These are phyloP conservation scores for Agaricus subrufescens DNA, from an alignment of 768 basidiomycete species.

Conservation along the genomic window DNA sequence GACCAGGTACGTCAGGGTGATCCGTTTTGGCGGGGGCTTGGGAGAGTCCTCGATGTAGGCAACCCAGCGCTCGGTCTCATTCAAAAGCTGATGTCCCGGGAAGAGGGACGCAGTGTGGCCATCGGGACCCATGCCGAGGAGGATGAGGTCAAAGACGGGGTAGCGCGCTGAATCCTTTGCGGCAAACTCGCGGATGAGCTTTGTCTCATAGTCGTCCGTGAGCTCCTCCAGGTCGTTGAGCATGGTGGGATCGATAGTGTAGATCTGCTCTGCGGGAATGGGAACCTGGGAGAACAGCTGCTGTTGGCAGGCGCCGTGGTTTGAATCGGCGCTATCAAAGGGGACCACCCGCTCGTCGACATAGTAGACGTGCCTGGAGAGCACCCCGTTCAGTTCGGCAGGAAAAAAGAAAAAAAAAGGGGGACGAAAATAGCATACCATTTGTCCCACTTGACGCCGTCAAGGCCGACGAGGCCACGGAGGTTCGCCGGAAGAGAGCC, in stretches of 20 bases:
- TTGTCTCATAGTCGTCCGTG: conserved; percentile 72
- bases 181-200: conserved; percentile 88
- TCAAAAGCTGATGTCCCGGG: conserved; percentile 82
- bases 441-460: conserved; percentile 84
- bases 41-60: conserved; percentile 91
- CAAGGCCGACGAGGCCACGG: conserved; percentile 57
- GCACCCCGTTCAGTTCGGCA: background rate
- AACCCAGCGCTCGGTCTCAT: conserved; percentile 92
- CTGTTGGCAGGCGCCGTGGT: conserved; percentile 71
- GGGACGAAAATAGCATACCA: conserved; percentile 51
- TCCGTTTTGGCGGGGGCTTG: conserved; percentile 85
- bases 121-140: conserved; percentile 95
- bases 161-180: conserved; percentile 91
- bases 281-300: conserved; percentile 80
- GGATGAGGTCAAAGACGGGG: conserved; percentile 95
- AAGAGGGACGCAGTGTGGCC: conserved; percentile 99
- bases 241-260: conserved; percentile 67
- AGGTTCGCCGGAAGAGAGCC: conserved; percentile 88
- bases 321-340: conserved; percentile 89
- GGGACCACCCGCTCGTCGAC: conserved; percentile 95
- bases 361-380: conserved; percentile 90
- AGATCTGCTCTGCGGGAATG: conserved; percentile 73
- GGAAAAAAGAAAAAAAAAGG: background rate
- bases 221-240: conserved; percentile 78
- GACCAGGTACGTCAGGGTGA: conserved; percentile 90